These are phyloP conservation scores for Melaleuca quinquenervia DNA, from an alignment of 345 rosid species.

Conservation along the genomic window DNA sequence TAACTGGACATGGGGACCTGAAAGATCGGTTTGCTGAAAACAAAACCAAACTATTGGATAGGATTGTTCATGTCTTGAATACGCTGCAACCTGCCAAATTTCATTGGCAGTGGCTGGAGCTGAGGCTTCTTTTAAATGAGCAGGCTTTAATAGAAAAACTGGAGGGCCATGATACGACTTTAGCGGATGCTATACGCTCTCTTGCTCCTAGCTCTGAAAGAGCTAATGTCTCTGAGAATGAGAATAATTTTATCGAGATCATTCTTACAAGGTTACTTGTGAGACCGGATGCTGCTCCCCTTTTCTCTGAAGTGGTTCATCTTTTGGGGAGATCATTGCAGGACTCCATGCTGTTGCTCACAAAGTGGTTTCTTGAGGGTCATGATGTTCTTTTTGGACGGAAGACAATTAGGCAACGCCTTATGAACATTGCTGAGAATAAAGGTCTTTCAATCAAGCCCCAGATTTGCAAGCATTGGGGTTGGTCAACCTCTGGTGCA, in stretches of 20 bases:
- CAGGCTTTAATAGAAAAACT: slow-evolving; percentile 85
- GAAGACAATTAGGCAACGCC: slow-evolving; percentile 81
- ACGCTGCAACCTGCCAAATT: slow-evolving; percentile 92
- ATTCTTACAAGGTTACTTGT: slow-evolving; percentile 90
- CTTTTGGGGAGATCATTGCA: slow-evolving; percentile 94
- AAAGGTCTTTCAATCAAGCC: slow-evolving; percentile 64
- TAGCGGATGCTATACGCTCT: slow-evolving; percentile 69
- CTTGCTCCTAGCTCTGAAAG: slow-evolving; percentile 64
- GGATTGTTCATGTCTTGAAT: slow-evolving; percentile 69
- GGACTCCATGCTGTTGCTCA: slow-evolving; percentile 87
- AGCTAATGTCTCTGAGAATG: slow-evolving; percentile 77
- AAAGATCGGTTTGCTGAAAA: slow-evolving; percentile 40
- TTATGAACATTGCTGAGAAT: slow-evolving; percentile 66
- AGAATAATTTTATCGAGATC: slow-evolving; percentile 75
- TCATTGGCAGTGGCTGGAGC: slow-evolving; percentile 99
- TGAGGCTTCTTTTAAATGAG: slow-evolving; percentile 91
- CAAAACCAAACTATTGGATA: slow-evolving; percentile 68
- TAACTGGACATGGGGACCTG: slow-evolving; percentile 37
- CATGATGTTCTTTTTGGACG: slow-evolving; percentile 85
- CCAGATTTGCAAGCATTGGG: slow-evolving; percentile 91
- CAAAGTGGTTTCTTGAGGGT: slow-evolving; percentile 89
- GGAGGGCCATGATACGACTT: slow-evolving; percentile 55
- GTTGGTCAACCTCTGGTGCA: slow-evolving; percentile 50
- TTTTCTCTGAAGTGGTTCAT: slow-evolving; percentile 90
- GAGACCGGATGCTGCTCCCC: slow-evolving; percentile 93